Conservation (phyloP, 768 basidiomycete species). For the Suillus decipiens region DNA sequence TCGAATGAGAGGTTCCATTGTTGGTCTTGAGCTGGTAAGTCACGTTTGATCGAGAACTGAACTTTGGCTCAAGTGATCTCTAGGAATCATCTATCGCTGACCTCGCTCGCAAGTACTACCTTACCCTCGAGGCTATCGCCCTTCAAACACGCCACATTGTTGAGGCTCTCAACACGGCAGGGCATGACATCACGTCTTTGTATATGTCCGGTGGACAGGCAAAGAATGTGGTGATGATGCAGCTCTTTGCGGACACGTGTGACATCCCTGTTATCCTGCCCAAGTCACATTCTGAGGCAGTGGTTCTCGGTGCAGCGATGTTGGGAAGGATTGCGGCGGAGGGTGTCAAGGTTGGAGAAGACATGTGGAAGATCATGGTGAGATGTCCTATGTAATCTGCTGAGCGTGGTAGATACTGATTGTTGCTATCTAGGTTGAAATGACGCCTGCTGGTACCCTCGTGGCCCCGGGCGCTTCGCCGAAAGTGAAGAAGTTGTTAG, state of each 20-base stretch:
- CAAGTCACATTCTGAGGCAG: constrained; percentile 71
- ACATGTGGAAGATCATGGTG: constrained; percentile 93
- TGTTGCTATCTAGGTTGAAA: constrained; percentile 63
- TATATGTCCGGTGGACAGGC: constrained; percentile 96
- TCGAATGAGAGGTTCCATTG: constrained; percentile 91
- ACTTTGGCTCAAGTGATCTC: constrained; percentile 2
- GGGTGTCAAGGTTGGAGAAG: constrained; percentile 53
- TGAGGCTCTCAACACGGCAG: constrained; percentile 84
- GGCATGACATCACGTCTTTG: constrained; percentile 82
- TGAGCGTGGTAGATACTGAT: constrained; percentile 1
- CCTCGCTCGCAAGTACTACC: constrained; percentile 87
- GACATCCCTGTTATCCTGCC: constrained; percentile 83
- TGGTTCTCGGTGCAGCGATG: constrained; percentile 94
- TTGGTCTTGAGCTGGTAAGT: constrained; percentile 78
- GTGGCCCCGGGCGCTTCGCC: constrained; percentile 62
- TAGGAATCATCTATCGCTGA: constrained; percentile 75
- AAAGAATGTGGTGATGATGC: constrained; percentile 86
- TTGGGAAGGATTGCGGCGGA: constrained; percentile 85
- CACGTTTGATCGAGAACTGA: not conserved
- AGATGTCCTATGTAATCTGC: constrained; percentile 18
- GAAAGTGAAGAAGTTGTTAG: constrained; percentile 74
- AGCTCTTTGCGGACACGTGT: constrained; percentile 86
- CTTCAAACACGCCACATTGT: constrained; percentile 95
- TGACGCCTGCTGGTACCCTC: constrained; percentile 84
- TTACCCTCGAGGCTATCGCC: constrained; percentile 91